A percentile compares a stretch with the other conserved stretches of the same genome.
Conservation (phyloP, 2,329 filamentous ascomycete species). For the Botrytis hyacinthi region DNA sequence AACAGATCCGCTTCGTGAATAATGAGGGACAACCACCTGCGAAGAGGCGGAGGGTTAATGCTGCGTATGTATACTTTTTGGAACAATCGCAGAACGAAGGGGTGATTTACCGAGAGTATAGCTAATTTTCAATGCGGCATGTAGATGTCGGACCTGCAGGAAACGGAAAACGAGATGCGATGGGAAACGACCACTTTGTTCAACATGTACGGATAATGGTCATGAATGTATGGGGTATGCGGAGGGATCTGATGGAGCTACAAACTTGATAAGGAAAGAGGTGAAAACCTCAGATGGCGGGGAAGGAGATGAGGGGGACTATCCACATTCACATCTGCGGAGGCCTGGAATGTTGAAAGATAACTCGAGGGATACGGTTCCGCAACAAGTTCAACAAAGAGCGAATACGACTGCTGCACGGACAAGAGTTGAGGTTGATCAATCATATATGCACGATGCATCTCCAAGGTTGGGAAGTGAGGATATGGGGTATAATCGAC, state of each 20-base stretch:
- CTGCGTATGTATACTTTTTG: conserved; percentile 58
- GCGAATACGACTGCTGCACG: not conserved
- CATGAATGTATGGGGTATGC: conserved; percentile 68
- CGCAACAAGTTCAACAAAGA: conserved; percentile 7
- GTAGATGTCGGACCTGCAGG: conserved; percentile 68
- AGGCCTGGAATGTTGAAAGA: not conserved
- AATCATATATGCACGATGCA: not conserved
- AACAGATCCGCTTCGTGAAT: conserved; percentile 75
- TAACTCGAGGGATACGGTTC: conserved; percentile 8
- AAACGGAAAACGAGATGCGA: conserved; percentile 75
- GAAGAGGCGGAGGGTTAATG: conserved; percentile 75
- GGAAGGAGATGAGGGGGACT: conserved; percentile 42
- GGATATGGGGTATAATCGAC: not conserved
- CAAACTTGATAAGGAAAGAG: conserved; percentile 32
- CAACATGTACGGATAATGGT: conserved; percentile 69
- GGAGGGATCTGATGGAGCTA: conserved; percentile 36
- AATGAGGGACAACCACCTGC: conserved; percentile 78
- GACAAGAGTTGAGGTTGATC: not conserved
- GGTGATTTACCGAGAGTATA: not conserved
- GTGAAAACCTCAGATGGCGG: conserved; percentile 36
- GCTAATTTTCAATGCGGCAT: not conserved
- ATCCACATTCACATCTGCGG: not conserved
- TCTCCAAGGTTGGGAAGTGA: not conserved
- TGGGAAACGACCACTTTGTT: conserved; percentile 69
- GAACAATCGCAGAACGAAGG: conserved; percentile 18